These are phyloP conservation scores for Alternaria arborescens DNA, from an alignment of 2,329 filamentous ascomycete species.

Conservation along the genomic window DNA sequence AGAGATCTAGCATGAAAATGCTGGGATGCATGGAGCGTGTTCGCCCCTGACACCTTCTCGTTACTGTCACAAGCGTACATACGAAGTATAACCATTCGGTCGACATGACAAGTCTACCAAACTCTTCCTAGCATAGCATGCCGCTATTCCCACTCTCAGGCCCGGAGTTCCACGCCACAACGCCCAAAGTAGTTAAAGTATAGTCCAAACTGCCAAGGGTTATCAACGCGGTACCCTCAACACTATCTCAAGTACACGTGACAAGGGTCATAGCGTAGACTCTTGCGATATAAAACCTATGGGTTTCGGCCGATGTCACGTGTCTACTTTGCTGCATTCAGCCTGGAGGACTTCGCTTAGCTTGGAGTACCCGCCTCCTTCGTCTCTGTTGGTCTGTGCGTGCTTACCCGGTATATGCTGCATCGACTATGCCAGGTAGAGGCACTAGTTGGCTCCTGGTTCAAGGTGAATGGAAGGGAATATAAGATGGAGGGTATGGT, in stretches of 20 bases:
- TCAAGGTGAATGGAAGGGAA: neutral
- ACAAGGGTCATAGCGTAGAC: slow-evolving; percentile 1
- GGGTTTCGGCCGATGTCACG: slow-evolving; percentile 9
- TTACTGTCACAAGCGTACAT: neutral
- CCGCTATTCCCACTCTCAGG: neutral
- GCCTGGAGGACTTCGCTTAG: neutral
- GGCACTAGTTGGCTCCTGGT: neutral
- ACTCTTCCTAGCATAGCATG: neutral
- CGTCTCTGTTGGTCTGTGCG: neutral
- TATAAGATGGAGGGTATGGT: neutral
- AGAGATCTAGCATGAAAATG: neutral
- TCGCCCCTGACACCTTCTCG: neutral
- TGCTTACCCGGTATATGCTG: neutral
- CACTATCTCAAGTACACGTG: neutral
- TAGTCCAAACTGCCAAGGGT: neutral
- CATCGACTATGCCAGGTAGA: neutral
- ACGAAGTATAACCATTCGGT: neutral
- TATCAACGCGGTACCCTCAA: neutral
- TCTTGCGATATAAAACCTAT: neutral
- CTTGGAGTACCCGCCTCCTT: neutral
- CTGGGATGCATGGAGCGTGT: neutral
- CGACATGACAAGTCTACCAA: neutral
- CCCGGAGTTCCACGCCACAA: neutral
- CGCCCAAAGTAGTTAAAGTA: neutral
- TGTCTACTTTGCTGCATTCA: neutral